phyloP scores from a whole-genome alignment of 305 asterid genomes.

The Plantago lanceolata region DNA sequence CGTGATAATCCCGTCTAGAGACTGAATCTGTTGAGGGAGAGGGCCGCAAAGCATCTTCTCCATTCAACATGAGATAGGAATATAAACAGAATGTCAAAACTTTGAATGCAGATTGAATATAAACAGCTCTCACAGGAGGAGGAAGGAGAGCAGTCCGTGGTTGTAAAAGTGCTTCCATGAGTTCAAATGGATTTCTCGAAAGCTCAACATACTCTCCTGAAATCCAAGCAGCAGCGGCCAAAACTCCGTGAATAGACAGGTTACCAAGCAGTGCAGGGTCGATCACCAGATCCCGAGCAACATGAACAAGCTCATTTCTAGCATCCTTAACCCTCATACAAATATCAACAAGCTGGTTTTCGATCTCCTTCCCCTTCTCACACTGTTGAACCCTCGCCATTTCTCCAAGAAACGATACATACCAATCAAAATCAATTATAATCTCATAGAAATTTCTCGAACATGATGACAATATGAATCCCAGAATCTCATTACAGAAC shows the following conservation, averaged over 20 bases:
- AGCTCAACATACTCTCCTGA: conserved; percentile 87
- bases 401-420: conserved; percentile 78
- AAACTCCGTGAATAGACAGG: conserved; percentile 59
- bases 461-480: conserved; percentile 61
- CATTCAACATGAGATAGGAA: conserved; percentile 45
- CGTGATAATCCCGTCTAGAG: background rate
- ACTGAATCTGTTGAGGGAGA: conserved; percentile 27
- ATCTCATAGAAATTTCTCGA: conserved; percentile 72
- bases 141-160: conserved; percentile 77
- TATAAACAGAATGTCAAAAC: conserved; percentile 58
- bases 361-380: conserved; percentile 77
- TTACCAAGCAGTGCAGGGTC: conserved; percentile 95
- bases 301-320: conserved; percentile 71
- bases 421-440: conserved; percentile 86
- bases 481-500: conserved; percentile 85
- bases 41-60: conserved; percentile 33
- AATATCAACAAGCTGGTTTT: conserved; percentile 76
- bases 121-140: conserved; percentile 72
- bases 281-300: conserved; percentile 78
- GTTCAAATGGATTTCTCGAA: conserved; percentile 77
- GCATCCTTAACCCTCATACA: conserved; percentile 96
- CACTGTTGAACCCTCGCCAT: conserved; percentile 84
- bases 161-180: conserved; percentile 83
- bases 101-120: conserved; percentile 79
- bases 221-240: conserved; percentile 86